phyloP scores from a whole-genome alignment of 805 yeast species.

The Debaryomyces tyrocola region DNA sequence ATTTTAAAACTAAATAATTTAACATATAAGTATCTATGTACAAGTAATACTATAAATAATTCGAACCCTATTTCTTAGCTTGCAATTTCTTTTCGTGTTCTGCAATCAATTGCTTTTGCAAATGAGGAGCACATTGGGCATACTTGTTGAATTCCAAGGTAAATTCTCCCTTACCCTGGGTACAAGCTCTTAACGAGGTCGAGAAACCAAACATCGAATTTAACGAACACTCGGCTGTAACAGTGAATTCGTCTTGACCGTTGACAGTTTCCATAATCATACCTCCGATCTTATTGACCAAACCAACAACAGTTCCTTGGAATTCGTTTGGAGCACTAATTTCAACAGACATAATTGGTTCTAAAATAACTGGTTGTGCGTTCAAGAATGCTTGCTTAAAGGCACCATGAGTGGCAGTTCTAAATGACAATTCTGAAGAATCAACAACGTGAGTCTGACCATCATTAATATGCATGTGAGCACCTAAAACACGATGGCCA shows the following conservation, averaged over 20 bases:
- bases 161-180: slow-evolving; percentile 99
- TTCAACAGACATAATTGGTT: slow-evolving; percentile 93
- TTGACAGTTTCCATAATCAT: slow-evolving; percentile 92
- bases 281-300: slow-evolving; percentile 89
- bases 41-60: slow-evolving; percentile 9
- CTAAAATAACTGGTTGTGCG: slow-evolving; percentile 85
- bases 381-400: slow-evolving; percentile 86
- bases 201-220: slow-evolving; percentile 97
- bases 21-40: slow-evolving; percentile 6
- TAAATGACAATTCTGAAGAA: slow-evolving; percentile 93
- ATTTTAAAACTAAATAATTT: not conserved
- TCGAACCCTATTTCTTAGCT: slow-evolving; percentile 4
- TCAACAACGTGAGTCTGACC: slow-evolving; percentile 98
- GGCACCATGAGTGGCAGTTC: slow-evolving; percentile 88
- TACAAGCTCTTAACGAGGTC: slow-evolving; percentile 88
- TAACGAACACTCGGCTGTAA: slow-evolving; percentile 93
- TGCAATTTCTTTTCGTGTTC: slow-evolving; percentile 52
- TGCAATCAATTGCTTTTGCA: slow-evolving; percentile 86
- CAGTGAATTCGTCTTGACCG: slow-evolving; percentile 90
- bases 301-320: slow-evolving; percentile 90
- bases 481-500: slow-evolving; percentile 93
- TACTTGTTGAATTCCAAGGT: slow-evolving; percentile 92
- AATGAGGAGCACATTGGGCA: slow-evolving; percentile 84
- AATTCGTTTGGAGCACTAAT: slow-evolving; percentile 95
- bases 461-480: slow-evolving; percentile 89